Evolutionary conservation across 2,329 filamentous ascomycete species (phyloP).

Genomic region (Ceratocystiopsis sp.): DNA sequence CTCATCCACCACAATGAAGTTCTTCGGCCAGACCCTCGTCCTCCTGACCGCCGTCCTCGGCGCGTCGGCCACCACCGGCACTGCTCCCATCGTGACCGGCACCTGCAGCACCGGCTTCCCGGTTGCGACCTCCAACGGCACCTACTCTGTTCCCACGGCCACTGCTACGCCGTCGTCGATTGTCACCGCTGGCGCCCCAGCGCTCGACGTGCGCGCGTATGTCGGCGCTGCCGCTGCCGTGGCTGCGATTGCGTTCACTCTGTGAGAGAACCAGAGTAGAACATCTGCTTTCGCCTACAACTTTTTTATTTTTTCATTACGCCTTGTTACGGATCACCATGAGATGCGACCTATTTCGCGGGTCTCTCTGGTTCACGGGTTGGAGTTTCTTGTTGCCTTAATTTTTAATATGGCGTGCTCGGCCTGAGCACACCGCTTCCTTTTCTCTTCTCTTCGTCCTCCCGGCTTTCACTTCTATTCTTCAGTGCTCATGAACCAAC

Average conservation of each 20-base stretch:
- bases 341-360: no score
- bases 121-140: constrained; percentile 1
- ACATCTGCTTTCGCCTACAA: not conserved
- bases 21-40: constrained; percentile 1
- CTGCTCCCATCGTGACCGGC: constrained; percentile 1
- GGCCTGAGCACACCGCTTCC: no score
- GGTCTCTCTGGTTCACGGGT: no score
- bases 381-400: no score
- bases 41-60: constrained; percentile 4
- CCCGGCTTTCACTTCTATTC: no score
- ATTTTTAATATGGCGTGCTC: no score
- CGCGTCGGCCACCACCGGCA: constrained; percentile 1
- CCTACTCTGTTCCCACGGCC: constrained; percentile 1
- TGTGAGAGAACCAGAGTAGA: constrained; percentile 5
- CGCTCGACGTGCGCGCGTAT: constrained; percentile 4
- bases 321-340: no score
- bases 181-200: constrained; percentile 5
- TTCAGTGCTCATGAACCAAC: no score
- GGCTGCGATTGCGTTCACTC: constrained; percentile 8
- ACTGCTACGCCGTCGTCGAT: not conserved
- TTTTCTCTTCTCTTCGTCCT: no score
- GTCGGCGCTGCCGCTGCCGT: constrained; percentile 8
- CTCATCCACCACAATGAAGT: constrained; percentile 7
- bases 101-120: not conserved
- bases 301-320: not conserved